These are phyloP conservation scores for Lachancea dasiensis DNA, from an alignment of 805 yeast species.

Conservation along the genomic window DNA sequence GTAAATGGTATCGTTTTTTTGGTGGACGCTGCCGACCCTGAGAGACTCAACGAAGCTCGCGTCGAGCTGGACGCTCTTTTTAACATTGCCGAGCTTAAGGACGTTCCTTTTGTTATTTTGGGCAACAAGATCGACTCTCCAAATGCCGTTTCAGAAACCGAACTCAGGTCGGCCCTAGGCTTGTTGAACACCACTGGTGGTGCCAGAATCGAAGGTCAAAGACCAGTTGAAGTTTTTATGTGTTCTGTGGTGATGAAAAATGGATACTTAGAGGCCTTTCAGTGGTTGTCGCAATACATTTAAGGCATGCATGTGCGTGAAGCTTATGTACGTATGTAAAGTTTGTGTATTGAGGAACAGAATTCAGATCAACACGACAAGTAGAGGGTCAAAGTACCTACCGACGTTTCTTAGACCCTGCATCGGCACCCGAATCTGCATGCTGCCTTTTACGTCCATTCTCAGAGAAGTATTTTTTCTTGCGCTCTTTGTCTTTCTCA, in stretches of 20 bases:
- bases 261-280: slow-evolving; percentile 97
- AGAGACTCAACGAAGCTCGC: slow-evolving; percentile 89
- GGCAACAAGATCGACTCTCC: slow-evolving; percentile 97
- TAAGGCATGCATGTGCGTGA: slow-evolving; percentile 34
- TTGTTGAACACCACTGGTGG: slow-evolving; percentile 88
- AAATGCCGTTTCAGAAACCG: slow-evolving; percentile 90
- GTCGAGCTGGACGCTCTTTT: slow-evolving; percentile 91
- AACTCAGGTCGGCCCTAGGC: slow-evolving; percentile 84
- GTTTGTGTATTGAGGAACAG: too few relatives aligned
- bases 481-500: slow-evolving; percentile 76
- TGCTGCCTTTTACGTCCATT: slow-evolving; percentile 57
- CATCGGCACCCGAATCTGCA: slow-evolving; percentile 26
- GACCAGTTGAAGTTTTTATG: slow-evolving; percentile 97
- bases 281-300: slow-evolving; percentile 96
- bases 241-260: slow-evolving; percentile 98
- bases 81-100: slow-evolving; percentile 82
- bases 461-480: slow-evolving; percentile 76
- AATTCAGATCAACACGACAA: too few relatives aligned
- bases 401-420: slow-evolving; percentile 25
- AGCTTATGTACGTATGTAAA: not conserved
- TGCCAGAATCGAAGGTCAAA: slow-evolving; percentile 57
- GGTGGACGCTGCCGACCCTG: slow-evolving; percentile 96
- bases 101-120: slow-evolving; percentile 86
- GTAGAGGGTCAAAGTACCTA: not conserved
- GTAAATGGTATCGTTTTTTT: slow-evolving; percentile 95